phyloP scores from a whole-genome alignment of 306 rosid species.

The Luffa acutangula region DNA sequence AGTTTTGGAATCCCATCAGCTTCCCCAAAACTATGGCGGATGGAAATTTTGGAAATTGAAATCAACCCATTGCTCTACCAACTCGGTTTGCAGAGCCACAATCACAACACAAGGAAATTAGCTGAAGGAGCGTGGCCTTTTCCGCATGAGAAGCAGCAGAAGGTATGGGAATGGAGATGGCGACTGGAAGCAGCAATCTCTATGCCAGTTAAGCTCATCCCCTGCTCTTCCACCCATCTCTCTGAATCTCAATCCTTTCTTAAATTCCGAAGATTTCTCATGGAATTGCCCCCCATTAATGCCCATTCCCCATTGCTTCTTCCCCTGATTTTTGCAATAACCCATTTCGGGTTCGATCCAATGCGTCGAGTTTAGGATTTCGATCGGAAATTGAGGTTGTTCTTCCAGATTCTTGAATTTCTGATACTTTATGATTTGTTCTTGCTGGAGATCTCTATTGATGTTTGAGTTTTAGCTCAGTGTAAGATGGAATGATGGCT shows the following conservation, averaged over 20 bases:
- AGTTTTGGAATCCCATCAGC: background rate
- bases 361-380: background rate
- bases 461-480: background rate
- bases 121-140: background rate
- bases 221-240: background rate
- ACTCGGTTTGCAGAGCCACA: background rate
- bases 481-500: background rate
- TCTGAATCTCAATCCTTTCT: background rate
- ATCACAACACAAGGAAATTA: background rate
- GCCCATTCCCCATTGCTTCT: background rate
- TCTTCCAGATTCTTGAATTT: background rate
- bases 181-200: slow-evolving; percentile 5
- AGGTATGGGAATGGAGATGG: slow-evolving; percentile 12
- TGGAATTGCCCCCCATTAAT: background rate
- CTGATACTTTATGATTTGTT: background rate
- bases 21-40: background rate
- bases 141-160: background rate
- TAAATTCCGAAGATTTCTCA: background rate
- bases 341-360: background rate
- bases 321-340: background rate
- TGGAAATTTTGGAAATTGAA: background rate
- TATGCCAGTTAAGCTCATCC: background rate
- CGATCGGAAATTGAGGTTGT: background rate
- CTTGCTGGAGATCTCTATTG: background rate
- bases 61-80: background rate